Evolutionary conservation across 306 rosid species (phyloP).

Genomic region (Aeschynomene evenia): DNA sequence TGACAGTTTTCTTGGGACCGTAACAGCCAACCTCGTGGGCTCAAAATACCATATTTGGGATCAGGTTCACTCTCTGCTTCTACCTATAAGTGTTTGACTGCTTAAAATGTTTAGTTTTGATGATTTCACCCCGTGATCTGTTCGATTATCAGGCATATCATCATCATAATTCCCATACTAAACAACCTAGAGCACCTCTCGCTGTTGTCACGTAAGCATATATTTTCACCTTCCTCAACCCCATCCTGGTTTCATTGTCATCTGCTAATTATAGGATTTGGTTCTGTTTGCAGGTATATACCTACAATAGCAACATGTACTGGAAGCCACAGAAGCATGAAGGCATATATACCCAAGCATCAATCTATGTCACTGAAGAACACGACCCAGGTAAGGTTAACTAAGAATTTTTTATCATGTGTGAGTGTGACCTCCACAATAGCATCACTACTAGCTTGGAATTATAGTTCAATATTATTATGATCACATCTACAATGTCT

Average conservation of each 20-base stretch:
- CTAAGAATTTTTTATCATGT: not conserved
- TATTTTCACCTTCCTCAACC: not conserved
- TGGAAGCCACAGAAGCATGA: slow-evolving; percentile 81
- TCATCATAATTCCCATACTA: slow-evolving; percentile 30
- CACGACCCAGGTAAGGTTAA: slow-evolving; percentile 79
- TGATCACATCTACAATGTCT: not conserved
- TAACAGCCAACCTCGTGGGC: slow-evolving; percentile 77
- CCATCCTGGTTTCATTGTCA: not conserved
- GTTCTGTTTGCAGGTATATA: slow-evolving; percentile 48
- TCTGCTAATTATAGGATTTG: not conserved
- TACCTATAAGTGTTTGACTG: not conserved
- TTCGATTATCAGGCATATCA: slow-evolving; percentile 46
- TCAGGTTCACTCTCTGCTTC: slow-evolving; percentile 54
- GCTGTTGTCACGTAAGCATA: slow-evolving; percentile 64
- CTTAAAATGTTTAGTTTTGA: not conserved
- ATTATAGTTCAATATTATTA: not conserved
- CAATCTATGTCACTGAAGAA: slow-evolving; percentile 77
- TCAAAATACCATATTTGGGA: slow-evolving; percentile 83
- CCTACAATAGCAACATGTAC: slow-evolving; percentile 78
- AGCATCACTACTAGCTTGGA: not conserved
- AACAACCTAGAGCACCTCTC: slow-evolving; percentile 55
- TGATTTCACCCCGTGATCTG: not conserved
- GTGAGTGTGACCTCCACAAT: not conserved
- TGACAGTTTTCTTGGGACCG: slow-evolving; percentile 66
- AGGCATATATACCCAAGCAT: slow-evolving; percentile 73